Conservation (phyloP, 805 yeast species). For the Metschnikowia continentalis region DNA sequence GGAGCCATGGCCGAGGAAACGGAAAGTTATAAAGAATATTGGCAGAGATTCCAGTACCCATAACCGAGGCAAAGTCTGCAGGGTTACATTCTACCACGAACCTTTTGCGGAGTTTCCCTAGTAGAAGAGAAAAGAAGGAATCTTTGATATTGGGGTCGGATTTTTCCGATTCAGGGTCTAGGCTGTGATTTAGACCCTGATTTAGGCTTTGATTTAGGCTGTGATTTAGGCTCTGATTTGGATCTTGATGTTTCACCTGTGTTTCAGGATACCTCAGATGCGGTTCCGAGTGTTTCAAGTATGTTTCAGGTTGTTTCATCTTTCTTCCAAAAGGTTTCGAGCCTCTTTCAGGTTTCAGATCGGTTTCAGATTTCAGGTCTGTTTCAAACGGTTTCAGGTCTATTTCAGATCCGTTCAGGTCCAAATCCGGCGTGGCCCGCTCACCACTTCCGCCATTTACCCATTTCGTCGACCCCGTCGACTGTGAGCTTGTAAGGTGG, state of each 20-base stretch:
- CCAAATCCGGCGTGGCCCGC: not conserved
- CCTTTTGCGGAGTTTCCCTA: slow-evolving; percentile 4
- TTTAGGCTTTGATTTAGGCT: too few species aligned
- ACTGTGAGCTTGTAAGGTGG: not conserved
- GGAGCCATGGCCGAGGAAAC: slow-evolving; percentile 56
- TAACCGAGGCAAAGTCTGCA: slow-evolving; percentile 65
- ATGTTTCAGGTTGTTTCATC: not conserved
- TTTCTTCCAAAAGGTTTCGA: not conserved
- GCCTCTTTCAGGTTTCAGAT: not conserved
- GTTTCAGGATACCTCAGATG: too few species aligned
- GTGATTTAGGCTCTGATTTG: too few species aligned
- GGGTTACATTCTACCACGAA: slow-evolving; percentile 37
- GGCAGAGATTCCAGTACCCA: slow-evolving; percentile 81
- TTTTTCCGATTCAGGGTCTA: too few species aligned
- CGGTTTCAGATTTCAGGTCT: not conserved
- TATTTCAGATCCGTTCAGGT: not conserved
- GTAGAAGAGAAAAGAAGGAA: not conserved
- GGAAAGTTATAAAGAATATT: slow-evolving; percentile 63
- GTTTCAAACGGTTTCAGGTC: not conserved
- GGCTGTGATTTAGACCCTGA: too few species aligned
- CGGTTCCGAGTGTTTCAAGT: too few species aligned
- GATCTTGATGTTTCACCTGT: too few species aligned
- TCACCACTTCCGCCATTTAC: not conserved
- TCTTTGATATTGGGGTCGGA: not conserved
- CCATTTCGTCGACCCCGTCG: not conserved